These are phyloP conservation scores for Leccinum glutinopallens DNA, from an alignment of 1,284 basidiomycete genomes.

Conservation along the genomic window DNA sequence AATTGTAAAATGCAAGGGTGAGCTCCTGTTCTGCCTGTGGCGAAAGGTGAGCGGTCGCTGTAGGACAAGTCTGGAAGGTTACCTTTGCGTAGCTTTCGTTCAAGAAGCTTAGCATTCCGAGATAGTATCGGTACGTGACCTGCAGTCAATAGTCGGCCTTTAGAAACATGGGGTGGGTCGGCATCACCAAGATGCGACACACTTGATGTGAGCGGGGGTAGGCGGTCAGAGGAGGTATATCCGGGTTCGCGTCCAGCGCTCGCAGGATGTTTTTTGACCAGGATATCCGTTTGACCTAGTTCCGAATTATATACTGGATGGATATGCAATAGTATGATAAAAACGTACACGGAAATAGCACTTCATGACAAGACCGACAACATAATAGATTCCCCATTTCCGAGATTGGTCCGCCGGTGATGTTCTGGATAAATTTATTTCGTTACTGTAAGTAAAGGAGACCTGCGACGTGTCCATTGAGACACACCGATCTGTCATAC, in stretches of 20 bases:
- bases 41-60: constrained; percentile 4
- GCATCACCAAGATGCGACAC: constrained; percentile 30
- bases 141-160: constrained; percentile 34
- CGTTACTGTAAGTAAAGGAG: constrained; percentile 3
- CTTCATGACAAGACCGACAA: constrained; percentile 91
- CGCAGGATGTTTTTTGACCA: constrained; percentile 91
- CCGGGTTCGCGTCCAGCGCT: constrained; percentile 83
- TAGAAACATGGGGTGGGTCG: constrained; percentile 9
- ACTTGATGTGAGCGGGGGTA: constrained; percentile 91
- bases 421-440: constrained; percentile 41
- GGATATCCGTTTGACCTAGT: constrained; percentile 85
- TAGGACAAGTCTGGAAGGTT: constrained; percentile 11
- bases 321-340: constrained; percentile 1
- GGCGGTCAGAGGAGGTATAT: constrained; percentile 74
- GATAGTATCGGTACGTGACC: constrained; percentile 91
- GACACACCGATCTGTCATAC: constrained; percentile 83
- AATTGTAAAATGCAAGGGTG: constrained; percentile 80
- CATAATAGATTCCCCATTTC: constrained; percentile 93
- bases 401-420: constrained; percentile 77
- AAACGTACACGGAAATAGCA: constrained; percentile 87
- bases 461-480: background rate
- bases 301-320: constrained; percentile 1
- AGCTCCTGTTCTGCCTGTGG: constrained; percentile 80
- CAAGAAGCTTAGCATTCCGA: constrained; percentile 92
- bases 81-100: constrained; percentile 90